Evolutionary conservation across 2,329 filamentous ascomycete species (phyloP).

Genomic region (Xylariaceae sp.): DNA sequence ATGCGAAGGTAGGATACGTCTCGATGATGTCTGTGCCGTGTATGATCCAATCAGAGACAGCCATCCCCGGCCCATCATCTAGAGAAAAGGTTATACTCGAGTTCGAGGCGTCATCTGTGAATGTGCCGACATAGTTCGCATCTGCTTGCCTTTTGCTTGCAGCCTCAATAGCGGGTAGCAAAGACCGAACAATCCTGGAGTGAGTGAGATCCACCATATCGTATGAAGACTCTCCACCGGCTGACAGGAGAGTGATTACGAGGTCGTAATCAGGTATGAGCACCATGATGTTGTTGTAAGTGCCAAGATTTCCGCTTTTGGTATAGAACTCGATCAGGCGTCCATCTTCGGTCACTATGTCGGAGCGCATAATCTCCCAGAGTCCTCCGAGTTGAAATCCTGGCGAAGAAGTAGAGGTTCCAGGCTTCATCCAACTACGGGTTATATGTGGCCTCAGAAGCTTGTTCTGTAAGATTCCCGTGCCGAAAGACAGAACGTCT

Average conservation of each 20-base stretch:
- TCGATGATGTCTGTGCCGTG: slow-evolving; percentile 40
- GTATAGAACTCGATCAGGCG: slow-evolving; percentile 35
- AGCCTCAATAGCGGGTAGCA: slow-evolving; percentile 43
- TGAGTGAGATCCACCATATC: slow-evolving; percentile 22
- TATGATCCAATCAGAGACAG: slow-evolving; percentile 38
- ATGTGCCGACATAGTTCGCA: slow-evolving; percentile 36
- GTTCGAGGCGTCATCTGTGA: slow-evolving; percentile 36
- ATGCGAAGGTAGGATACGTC: slow-evolving; percentile 29
- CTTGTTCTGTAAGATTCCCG: slow-evolving; percentile 26
- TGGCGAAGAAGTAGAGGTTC: slow-evolving; percentile 27
- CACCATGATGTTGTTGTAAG: slow-evolving; percentile 32
- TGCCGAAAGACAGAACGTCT: slow-evolving; percentile 27
- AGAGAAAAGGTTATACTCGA: slow-evolving; percentile 39
- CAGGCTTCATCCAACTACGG: slow-evolving; percentile 31
- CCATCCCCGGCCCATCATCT: slow-evolving; percentile 39
- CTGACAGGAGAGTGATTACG: slow-evolving; percentile 28
- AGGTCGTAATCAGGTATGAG: slow-evolving; percentile 35
- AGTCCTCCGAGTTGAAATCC: slow-evolving; percentile 32
- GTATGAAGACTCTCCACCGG: slow-evolving; percentile 22
- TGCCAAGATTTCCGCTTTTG: slow-evolving; percentile 32
- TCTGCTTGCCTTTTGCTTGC: slow-evolving; percentile 38
- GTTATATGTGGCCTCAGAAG: slow-evolving; percentile 24
- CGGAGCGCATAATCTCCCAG: slow-evolving; percentile 35
- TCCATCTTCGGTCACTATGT: slow-evolving; percentile 28
- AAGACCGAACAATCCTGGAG: slow-evolving; percentile 29